Evolutionary conservation across 2,329 filamentous ascomycete genomes (phyloP).

Genomic region (Colletotrichum tamarilloi): DNA sequence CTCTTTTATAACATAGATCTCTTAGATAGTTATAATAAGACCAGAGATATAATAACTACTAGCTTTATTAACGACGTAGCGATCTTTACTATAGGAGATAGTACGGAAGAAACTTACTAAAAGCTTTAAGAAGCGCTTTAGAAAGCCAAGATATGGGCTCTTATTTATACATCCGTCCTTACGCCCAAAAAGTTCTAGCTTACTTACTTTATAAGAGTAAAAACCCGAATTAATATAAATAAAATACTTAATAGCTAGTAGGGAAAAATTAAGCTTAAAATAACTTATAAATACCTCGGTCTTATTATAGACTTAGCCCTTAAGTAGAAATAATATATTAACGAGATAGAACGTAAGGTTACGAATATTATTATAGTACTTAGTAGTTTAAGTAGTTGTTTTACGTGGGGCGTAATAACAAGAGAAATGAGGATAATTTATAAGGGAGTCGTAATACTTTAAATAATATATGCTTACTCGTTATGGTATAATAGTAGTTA

Average conservation of each 20-base stretch:
- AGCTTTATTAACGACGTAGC: neutral
- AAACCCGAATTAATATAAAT: constrained; percentile 30
- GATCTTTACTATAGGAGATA: too few relatives aligned
- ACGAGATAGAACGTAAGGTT: constrained; percentile 37
- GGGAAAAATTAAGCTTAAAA: constrained; percentile 11
- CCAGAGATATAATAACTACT: neutral
- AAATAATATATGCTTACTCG: constrained; percentile 43
- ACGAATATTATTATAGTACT: constrained; percentile 39
- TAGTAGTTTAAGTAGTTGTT: neutral
- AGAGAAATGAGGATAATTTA: too few relatives aligned
- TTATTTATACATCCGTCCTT: constrained; percentile 38
- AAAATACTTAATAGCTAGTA: constrained; percentile 32
- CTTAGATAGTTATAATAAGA: neutral
- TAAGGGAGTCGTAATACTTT: constrained; percentile 16
- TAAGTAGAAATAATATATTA: constrained; percentile 38
- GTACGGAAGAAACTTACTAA: too few relatives aligned
- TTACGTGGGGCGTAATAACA: too few relatives aligned
- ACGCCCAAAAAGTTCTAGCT: constrained; percentile 40
- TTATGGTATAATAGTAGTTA: constrained; percentile 37
- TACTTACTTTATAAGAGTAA: constrained; percentile 38
- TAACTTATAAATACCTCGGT: constrained; percentile 38
- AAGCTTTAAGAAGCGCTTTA: too few relatives aligned
- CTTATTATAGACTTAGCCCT: constrained; percentile 40
- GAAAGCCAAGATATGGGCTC: too few relatives aligned
- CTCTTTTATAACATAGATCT: constrained; percentile 43